phyloP scores from a whole-genome alignment of 2,329 filamentous ascomycete species.

The Pseudocercospora fijiensis region DNA sequence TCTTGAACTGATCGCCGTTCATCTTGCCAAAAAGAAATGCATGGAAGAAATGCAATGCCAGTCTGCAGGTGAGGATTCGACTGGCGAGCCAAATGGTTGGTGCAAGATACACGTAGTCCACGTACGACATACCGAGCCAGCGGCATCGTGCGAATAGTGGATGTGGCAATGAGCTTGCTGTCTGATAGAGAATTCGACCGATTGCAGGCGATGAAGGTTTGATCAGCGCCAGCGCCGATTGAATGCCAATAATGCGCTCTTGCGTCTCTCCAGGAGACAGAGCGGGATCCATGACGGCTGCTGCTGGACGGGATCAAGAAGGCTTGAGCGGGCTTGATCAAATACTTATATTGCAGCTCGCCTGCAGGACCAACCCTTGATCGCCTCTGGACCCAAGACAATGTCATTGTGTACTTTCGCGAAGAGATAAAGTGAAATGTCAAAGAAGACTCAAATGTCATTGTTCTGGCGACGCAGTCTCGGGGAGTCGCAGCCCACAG shows the following conservation, averaged over 20 bases:
- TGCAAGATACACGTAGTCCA: neutral
- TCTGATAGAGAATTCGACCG: neutral
- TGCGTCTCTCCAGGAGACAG: neutral
- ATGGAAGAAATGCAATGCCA: conserved; percentile 2
- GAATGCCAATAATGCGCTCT: neutral
- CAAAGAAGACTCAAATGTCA: neutral
- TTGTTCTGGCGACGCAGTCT: neutral
- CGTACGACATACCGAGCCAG: neutral
- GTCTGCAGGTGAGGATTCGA: neutral
- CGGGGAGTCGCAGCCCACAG: too few relatives aligned
- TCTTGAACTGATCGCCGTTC: neutral
- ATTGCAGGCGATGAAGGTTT: neutral
- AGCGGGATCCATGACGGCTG: neutral
- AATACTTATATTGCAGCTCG: neutral
- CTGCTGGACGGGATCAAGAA: neutral
- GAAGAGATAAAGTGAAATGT: neutral
- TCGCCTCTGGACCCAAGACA: neutral
- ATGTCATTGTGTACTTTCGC: neutral
- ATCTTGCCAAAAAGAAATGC: neutral
- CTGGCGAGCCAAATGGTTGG: neutral
- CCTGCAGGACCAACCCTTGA: neutral
- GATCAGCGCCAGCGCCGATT: neutral
- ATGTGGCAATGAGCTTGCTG: neutral
- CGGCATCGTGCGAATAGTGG: neutral
- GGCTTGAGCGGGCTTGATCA: too few relatives aligned